Evolutionary conservation across 371 early-diverging fungal genomes (phyloP).

Genomic region (Apophysomyces trapeziformis): DNA sequence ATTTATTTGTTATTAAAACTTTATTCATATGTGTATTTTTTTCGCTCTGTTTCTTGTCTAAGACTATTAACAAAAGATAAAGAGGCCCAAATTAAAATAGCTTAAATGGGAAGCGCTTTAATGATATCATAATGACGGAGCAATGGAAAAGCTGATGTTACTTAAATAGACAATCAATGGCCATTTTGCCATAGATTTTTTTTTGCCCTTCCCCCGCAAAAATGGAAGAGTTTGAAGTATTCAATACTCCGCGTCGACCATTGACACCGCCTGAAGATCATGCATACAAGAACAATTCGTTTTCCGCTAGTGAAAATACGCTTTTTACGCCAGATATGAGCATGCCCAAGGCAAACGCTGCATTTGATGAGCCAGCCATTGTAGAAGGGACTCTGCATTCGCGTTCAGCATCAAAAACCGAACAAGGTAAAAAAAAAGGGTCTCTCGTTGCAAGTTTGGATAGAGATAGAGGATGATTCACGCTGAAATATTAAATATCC

Average conservation of each 20-base stretch:
- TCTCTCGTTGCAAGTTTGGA: too few species aligned
- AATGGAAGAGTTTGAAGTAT: neutral
- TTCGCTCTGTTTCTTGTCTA: too few species aligned
- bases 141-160: neutral
- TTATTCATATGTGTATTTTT: too few species aligned
- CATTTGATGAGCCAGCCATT: neutral
- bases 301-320: neutral
- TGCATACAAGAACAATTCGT: neutral
- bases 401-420: neutral
- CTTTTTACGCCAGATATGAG: neutral
- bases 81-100: neutral
- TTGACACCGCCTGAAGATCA: slow-evolving; percentile 4
- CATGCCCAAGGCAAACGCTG: neutral
- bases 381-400: neutral
- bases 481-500: too few species aligned
- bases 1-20: too few species aligned
- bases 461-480: too few species aligned
- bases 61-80: too few species aligned
- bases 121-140: slow-evolving; percentile 8
- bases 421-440: too few species aligned
- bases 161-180: neutral
- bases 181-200: neutral
- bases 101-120: neutral
- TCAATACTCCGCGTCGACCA: neutral
- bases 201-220: neutral